These are phyloP conservation scores for Cladosporium colombiae DNA, from an alignment of 2,329 filamentous ascomycete species.

Conservation along the genomic window DNA sequence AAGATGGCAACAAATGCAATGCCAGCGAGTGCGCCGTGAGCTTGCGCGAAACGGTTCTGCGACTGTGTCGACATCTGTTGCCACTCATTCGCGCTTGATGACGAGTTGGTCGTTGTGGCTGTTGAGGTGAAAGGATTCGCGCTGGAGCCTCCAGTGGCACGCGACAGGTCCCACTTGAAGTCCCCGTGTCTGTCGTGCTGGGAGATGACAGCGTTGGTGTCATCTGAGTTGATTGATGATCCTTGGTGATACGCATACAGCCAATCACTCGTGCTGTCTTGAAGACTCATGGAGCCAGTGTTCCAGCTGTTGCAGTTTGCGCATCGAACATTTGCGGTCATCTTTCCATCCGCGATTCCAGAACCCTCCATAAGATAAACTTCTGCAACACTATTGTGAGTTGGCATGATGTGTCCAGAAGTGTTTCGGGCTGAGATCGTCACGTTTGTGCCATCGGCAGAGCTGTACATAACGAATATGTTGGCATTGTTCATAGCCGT, in stretches of 20 bases:
- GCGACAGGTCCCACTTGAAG: constrained; percentile 51
- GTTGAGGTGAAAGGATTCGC: constrained; percentile 44
- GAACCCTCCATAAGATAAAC: constrained; percentile 56
- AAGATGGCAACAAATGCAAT: constrained; percentile 49
- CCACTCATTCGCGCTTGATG: constrained; percentile 12
- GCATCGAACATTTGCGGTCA: constrained; percentile 60
- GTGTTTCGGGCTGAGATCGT: constrained; percentile 57
- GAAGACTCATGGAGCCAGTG: constrained; percentile 54
- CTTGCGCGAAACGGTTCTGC: constrained; percentile 23
- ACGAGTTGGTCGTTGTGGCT: constrained; percentile 19
- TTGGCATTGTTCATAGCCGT: constrained; percentile 55
- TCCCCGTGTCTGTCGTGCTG: constrained; percentile 45
- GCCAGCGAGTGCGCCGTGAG: constrained; percentile 47
- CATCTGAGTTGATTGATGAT: constrained; percentile 50
- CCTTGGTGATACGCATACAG: constrained; percentile 53
- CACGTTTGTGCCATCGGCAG: constrained; percentile 53
- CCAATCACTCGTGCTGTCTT: constrained; percentile 44
- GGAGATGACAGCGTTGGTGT: constrained; percentile 43
- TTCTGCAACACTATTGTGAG: constrained; percentile 44
- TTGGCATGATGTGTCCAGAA: constrained; percentile 47
- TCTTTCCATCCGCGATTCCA: constrained; percentile 53
- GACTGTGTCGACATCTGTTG: constrained; percentile 8
- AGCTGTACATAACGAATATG: constrained; percentile 61
- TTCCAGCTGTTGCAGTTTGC: constrained; percentile 55
- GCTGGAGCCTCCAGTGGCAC: constrained; percentile 52